These are phyloP conservation scores for Syzygium syzygioides DNA, from an alignment of 441 rosid genomes.

Conservation along the genomic window DNA sequence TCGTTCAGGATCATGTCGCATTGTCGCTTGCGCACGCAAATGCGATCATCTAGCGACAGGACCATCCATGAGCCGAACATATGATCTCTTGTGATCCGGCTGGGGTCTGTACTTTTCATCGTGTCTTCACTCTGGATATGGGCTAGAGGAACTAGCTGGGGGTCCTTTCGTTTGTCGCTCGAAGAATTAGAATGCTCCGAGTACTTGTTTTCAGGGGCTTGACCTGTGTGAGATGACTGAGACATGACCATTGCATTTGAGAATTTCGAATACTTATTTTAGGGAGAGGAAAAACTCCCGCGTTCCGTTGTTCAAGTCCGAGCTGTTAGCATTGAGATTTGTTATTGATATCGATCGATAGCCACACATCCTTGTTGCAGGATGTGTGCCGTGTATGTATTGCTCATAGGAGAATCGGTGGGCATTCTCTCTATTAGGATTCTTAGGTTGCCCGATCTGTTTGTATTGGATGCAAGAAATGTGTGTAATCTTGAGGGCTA, in stretches of 20 bases:
- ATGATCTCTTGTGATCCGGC: neutral
- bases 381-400: neutral
- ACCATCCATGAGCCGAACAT: neutral
- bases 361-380: neutral
- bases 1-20: neutral
- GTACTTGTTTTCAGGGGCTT: neutral
- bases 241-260: neutral
- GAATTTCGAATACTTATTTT: neutral
- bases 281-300: neutral
- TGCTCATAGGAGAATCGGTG: neutral
- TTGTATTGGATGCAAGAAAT: neutral
- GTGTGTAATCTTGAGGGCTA: neutral
- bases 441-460: neutral
- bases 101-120: neutral
- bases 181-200: neutral
- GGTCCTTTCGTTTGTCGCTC: neutral
- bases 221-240: neutral
- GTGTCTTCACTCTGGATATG: neutral
- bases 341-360: neutral
- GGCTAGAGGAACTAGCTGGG: neutral
- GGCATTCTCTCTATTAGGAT: neutral
- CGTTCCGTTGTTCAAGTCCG: neutral
- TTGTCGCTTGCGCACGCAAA: neutral
- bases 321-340: neutral
- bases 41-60: neutral